These are phyloP conservation scores for Pseudogymnoascus sp. DNA, from an alignment of 2,329 filamentous ascomycete species.

Conservation along the genomic window DNA sequence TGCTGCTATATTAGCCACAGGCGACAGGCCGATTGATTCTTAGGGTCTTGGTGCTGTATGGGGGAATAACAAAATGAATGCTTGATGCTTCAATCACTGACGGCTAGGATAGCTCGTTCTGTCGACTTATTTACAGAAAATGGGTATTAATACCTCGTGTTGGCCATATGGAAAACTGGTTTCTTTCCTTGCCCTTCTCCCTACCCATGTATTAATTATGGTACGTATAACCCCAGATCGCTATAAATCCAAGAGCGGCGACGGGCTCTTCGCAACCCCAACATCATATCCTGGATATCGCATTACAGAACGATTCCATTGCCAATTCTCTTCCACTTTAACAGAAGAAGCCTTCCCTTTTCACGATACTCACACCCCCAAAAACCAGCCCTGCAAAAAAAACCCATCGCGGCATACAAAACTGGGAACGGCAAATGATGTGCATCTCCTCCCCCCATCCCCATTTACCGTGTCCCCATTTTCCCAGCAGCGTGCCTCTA, in stretches of 20 bases:
- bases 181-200: neutral
- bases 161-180: neutral
- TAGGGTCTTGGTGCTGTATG: constrained; percentile 1
- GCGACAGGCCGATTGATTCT: neutral
- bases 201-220: neutral
- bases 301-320: neutral
- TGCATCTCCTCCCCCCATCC: neutral
- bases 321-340: neutral
- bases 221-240: neutral
- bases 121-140: neutral
- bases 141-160: neutral
- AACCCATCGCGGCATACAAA: neutral
- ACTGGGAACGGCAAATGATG: constrained; percentile 4
- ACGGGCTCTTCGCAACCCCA: neutral
- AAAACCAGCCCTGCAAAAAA: neutral
- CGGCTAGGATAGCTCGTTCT: neutral
- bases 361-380: neutral
- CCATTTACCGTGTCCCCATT: constrained; percentile 1
- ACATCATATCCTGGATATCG: neutral
- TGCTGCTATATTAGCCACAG: neutral
- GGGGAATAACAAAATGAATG: neutral
- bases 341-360: neutral
- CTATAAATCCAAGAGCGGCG: neutral
- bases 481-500: neutral
- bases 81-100: constrained; percentile 1